Evolutionary conservation across 192 early-diverging fungal species (phyloP).

Genomic region (Podochytrium sp.): DNA sequence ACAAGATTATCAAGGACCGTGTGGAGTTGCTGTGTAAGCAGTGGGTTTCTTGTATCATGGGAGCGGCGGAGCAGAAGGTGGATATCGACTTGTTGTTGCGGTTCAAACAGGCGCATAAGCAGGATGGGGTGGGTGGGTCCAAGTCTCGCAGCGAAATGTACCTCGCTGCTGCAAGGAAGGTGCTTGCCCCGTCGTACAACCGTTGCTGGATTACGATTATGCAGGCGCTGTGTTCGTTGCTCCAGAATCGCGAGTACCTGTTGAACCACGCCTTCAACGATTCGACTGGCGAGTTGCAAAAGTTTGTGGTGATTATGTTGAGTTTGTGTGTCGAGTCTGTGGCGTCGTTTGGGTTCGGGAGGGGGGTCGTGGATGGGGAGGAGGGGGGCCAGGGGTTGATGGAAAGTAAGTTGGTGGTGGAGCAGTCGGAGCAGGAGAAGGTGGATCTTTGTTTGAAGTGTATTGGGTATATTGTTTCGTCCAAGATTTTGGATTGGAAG

Average conservation of each 20-base stretch:
- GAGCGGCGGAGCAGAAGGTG: conserved; percentile 67
- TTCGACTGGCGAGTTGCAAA: conserved; percentile 6
- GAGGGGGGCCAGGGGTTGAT: not conserved
- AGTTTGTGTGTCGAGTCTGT: conserved; percentile 39
- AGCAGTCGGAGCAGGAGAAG: conserved; percentile 18
- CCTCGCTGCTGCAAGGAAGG: conserved; percentile 66
- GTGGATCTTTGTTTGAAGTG: conserved; percentile 53
- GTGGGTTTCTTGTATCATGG: conserved; percentile 64
- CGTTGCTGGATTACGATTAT: conserved; percentile 42
- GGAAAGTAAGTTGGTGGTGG: not conserved
- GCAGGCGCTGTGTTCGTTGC: conserved; percentile 39
- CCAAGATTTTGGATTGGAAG: conserved; percentile 24
- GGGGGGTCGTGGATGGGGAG: not conserved
- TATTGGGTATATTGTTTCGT: conserved; percentile 53
- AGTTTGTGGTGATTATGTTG: conserved; percentile 56
- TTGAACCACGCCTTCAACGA: conserved; percentile 14
- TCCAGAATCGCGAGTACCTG: conserved; percentile 25
- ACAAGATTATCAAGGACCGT: conserved; percentile 63
- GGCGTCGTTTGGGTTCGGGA: conserved; percentile 17
- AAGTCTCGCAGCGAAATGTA: conserved; percentile 35
- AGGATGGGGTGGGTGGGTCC: not conserved
- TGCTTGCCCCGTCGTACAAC: conserved; percentile 61
- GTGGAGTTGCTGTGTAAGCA: conserved; percentile 53
- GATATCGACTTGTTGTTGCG: conserved; percentile 60
- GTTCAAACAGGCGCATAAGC: conserved; percentile 7